Conservation (phyloP, 2,329 filamentous ascomycete species). For the Colletotrichum truncatum region DNA sequence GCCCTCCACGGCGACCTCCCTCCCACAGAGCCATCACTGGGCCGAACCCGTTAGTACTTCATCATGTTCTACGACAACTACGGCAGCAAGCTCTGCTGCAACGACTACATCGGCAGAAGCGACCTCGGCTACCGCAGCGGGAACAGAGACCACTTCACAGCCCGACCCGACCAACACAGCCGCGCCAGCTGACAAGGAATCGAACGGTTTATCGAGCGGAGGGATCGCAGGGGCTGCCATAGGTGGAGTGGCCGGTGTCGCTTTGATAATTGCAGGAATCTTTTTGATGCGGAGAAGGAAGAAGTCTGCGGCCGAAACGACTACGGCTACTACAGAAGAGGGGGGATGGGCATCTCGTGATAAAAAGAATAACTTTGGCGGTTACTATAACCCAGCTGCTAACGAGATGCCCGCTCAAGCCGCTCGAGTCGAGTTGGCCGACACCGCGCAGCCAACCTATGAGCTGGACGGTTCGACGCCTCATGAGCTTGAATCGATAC, state of each 20-base stretch:
- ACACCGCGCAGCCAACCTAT: too few relatives aligned
- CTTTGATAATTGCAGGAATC: neutral
- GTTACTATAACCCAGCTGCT: too few relatives aligned
- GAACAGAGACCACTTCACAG: neutral
- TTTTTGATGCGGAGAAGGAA: constrained; percentile 3
- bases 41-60: neutral
- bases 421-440: too few relatives aligned
- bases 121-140: neutral
- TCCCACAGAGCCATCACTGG: neutral
- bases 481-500: too few relatives aligned
- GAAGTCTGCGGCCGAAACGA: neutral
- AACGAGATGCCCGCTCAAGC: too few relatives aligned
- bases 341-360: too few relatives aligned
- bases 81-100: neutral
- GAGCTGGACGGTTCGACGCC: too few relatives aligned
- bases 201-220: neutral
- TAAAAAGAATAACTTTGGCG: too few relatives aligned
- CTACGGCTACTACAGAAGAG: too few relatives aligned
- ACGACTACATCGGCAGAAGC: neutral
- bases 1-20: neutral
- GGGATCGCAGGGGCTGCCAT: neutral
- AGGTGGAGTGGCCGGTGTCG: neutral
- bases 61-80: neutral
- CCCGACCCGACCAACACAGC: neutral
- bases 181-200: neutral